phyloP scores from a whole-genome alignment of 495 filamentous ascomycete species.

The Staphylotrichum longicolle region DNA sequence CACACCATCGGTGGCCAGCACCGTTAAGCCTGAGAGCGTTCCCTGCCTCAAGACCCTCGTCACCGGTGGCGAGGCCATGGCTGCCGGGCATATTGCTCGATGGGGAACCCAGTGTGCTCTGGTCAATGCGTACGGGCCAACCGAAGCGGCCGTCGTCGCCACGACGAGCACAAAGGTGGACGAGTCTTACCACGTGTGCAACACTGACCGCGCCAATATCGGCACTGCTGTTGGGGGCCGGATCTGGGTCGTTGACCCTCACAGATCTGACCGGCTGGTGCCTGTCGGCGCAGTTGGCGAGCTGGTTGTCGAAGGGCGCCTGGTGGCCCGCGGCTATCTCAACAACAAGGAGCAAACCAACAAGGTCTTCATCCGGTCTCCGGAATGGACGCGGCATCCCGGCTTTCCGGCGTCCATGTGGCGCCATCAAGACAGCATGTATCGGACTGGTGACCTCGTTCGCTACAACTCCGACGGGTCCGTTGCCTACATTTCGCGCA shows the following conservation, averaged over 20 bases:
- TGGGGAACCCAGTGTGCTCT: constrained; percentile 38
- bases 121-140: constrained; percentile 58
- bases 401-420: constrained; percentile 35
- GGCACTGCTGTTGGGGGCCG: constrained; percentile 47
- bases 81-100: constrained; percentile 21
- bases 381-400: constrained; percentile 34
- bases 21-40: constrained; percentile 23
- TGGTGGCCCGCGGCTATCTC: constrained; percentile 46
- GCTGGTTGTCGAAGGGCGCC: constrained; percentile 44
- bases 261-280: constrained; percentile 46
- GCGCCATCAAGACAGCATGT: constrained; percentile 30
- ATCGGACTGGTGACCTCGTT: constrained; percentile 55
- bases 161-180: constrained; percentile 32
- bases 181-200: constrained; percentile 22
- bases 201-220: constrained; percentile 37
- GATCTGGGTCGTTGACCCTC: constrained; percentile 54
- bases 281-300: constrained; percentile 51
- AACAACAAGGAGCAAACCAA: constrained; percentile 38
- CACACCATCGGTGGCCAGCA: constrained; percentile 52
- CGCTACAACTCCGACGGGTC: constrained; percentile 46
- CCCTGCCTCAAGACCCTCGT: constrained; percentile 28
- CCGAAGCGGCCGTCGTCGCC: constrained; percentile 43
- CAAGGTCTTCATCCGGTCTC: constrained; percentile 34
- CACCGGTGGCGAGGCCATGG: constrained; percentile 31
- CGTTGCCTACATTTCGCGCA: constrained; percentile 34